Percentiles rank a stretch among this genome's conserved stretches.
phyloP scores from a whole-genome alignment of 192 early-diverging fungal genomes.

The Coemansia sp. region DNA sequence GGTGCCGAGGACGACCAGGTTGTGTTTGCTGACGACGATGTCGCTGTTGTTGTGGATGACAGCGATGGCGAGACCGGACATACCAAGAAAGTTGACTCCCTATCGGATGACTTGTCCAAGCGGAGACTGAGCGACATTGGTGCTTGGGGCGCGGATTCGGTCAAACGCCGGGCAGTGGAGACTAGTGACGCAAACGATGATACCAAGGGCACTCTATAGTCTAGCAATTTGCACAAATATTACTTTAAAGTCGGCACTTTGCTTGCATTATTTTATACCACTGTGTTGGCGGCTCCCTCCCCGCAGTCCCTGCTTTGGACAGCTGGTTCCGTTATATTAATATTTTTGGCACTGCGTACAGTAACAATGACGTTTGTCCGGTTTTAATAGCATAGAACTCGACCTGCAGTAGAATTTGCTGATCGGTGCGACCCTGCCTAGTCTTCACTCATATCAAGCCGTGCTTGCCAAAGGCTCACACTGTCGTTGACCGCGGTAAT shows the following conservation, averaged over 20 bases:
- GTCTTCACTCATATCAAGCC: too few species aligned
- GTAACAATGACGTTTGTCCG: neutral
- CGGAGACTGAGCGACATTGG: conserved; percentile 16
- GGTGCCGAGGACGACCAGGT: neutral
- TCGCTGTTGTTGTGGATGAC: conserved; percentile 3
- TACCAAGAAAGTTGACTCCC: neutral
- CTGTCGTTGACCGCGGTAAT: too few species aligned
- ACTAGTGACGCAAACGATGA: neutral
- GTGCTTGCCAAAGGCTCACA: too few species aligned
- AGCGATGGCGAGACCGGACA: conserved; percentile 8
- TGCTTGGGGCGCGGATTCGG: neutral
- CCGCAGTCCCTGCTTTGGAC: neutral
- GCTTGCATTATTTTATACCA: too few species aligned
- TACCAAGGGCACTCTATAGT: too few species aligned
- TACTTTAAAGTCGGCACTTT: too few species aligned
- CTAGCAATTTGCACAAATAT: too few species aligned
- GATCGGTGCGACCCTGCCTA: too few species aligned
- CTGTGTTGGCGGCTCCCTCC: neutral
- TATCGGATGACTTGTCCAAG: conserved; percentile 28
- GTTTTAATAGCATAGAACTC: neutral
- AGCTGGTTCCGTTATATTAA: neutral
- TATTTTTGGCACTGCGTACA: neutral
- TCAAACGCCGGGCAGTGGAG: conserved; percentile 25
- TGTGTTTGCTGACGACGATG: neutral
- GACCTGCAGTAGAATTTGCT: neutral